Conservation (phyloP, 108 stramenopile species). For the Nannochloropsis gaditana region DNA sequence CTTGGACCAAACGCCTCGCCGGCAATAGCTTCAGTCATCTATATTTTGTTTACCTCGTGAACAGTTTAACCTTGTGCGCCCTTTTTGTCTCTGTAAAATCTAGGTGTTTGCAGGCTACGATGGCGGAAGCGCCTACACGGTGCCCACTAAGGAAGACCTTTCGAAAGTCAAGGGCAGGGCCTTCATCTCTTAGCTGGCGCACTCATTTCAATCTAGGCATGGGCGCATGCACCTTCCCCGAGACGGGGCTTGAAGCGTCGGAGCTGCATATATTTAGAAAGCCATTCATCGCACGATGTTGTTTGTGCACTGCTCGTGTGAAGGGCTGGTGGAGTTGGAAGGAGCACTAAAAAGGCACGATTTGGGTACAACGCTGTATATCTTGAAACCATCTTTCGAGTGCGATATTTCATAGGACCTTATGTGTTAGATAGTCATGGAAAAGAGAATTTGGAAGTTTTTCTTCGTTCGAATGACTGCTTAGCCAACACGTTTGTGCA, state of each 20-base stretch:
- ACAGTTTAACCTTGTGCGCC: background rate
- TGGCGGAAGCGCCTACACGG: slow-evolving; percentile 79
- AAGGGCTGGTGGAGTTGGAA: no score
- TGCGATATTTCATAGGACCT: no score
- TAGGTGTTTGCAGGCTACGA: slow-evolving; percentile 97
- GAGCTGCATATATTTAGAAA: no score
- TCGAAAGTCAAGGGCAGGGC: background rate
- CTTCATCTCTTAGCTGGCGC: background rate
- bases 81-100: background rate
- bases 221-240: background rate
- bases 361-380: no score
- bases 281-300: no score
- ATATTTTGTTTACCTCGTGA: background rate
- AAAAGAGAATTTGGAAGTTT: no score
- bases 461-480: no score
- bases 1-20: background rate
- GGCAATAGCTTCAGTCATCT: background rate
- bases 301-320: no score
- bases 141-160: slow-evolving; percentile 22
- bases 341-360: no score
- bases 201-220: background rate
- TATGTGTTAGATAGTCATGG: no score
- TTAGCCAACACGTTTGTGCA: no score
- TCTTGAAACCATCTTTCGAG: no score
- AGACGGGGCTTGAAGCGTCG: background rate